phyloP scores from a whole-genome alignment of 2,329 filamentous ascomycete species.

The Coniochaeta hoffmannii region DNA sequence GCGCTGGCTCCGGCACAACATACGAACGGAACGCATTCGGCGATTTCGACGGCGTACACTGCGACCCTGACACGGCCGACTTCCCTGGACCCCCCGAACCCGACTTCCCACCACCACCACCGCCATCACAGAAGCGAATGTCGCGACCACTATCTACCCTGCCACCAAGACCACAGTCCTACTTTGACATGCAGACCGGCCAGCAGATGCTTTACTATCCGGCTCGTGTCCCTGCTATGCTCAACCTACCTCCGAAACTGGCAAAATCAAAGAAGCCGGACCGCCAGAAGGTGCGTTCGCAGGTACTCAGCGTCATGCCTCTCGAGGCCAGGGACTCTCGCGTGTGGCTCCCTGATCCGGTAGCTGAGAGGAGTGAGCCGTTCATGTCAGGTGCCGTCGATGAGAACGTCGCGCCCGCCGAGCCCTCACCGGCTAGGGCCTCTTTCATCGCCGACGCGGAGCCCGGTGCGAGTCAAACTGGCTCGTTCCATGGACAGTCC shows the following conservation, averaged over 20 bases:
- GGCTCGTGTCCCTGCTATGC: constrained; percentile 85
- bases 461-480: neutral
- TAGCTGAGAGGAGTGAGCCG: constrained; percentile 20
- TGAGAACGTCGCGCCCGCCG: neutral
- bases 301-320: constrained; percentile 60
- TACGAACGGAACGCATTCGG: constrained; percentile 64
- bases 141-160: constrained; percentile 11
- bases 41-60: constrained; percentile 78
- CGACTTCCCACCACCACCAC: constrained; percentile 12
- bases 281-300: constrained; percentile 64
- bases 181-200: constrained; percentile 56
- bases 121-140: constrained; percentile 11
- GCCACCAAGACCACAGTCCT: constrained; percentile 42
- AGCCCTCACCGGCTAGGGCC: neutral
- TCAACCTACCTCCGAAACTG: constrained; percentile 84
- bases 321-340: constrained; percentile 25
- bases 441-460: neutral
- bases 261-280: constrained; percentile 59
- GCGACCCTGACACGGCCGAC: constrained; percentile 41
- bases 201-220: constrained; percentile 92
- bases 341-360: constrained; percentile 40
- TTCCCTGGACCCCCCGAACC: constrained; percentile 14
- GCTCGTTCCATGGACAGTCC: neutral
- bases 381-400: neutral
- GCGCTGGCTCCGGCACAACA: constrained; percentile 51